phyloP scores from a whole-genome alignment of 192 early-diverging fungal species.

The Rhizoclosmatium sp. region DNA sequence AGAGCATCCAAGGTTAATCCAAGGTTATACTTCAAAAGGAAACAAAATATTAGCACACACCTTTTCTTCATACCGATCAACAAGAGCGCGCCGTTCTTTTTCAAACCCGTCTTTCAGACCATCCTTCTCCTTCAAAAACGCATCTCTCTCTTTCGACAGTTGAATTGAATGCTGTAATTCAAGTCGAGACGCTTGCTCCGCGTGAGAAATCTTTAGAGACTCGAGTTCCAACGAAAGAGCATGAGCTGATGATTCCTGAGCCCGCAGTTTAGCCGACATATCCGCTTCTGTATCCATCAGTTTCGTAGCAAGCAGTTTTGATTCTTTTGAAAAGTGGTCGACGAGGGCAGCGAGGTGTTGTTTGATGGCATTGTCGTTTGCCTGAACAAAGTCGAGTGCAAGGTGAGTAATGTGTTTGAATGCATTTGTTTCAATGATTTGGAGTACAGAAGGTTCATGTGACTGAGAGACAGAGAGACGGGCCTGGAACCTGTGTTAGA shows the following conservation, averaged over 20 bases:
- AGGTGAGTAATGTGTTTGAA: slow-evolving; percentile 66
- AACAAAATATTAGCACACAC: background rate
- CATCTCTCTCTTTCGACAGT: background rate
- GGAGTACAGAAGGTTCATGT: slow-evolving; percentile 37
- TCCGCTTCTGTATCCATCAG: background rate
- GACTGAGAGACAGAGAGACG: slow-evolving; percentile 39
- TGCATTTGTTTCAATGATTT: slow-evolving; percentile 62
- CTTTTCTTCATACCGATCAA: background rate
- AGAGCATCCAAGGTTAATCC: slow-evolving; percentile 10
- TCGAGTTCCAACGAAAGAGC: background rate
- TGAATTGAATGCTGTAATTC: slow-evolving; percentile 2
- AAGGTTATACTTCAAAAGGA: background rate
- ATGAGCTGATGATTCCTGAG: background rate
- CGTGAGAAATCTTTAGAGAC: slow-evolving; percentile 16
- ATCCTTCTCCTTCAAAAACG: background rate
- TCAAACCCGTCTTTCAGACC: background rate
- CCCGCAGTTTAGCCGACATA: background rate
- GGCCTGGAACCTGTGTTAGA: slow-evolving; percentile 50
- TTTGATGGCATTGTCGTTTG: slow-evolving; percentile 59
- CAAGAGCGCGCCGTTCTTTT: background rate
- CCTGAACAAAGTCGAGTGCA: slow-evolving; percentile 52
- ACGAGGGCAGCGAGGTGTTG: slow-evolving; percentile 58
- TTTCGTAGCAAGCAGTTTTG: background rate
- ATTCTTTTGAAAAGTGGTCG: slow-evolving; percentile 38
- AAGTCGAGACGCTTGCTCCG: slow-evolving; percentile 45